Evolutionary conservation across 192 early-diverging fungal species (phyloP).

Genomic region (Coemansia asiatica): DNA sequence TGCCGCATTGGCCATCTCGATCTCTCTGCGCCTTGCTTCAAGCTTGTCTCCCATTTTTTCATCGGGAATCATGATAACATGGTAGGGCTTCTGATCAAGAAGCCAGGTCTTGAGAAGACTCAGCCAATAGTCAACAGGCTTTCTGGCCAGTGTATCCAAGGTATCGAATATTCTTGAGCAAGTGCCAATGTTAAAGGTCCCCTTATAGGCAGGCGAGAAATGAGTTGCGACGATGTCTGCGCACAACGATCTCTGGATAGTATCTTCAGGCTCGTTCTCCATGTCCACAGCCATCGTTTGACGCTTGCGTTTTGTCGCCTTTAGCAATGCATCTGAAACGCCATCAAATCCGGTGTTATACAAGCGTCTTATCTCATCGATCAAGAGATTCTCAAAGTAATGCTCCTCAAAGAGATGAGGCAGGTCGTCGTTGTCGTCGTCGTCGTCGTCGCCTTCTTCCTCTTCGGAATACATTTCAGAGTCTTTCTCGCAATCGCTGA

Average conservation of each 20-base stretch:
- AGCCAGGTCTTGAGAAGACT: conserved; percentile 41
- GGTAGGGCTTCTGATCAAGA: conserved; percentile 21
- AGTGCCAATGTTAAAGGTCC: conserved; percentile 20
- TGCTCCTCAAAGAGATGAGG: conserved; percentile 63
- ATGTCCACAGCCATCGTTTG: conserved; percentile 28
- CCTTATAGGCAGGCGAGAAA: conserved; percentile 20
- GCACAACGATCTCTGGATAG: conserved; percentile 22
- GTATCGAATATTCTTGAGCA: conserved; percentile 32
- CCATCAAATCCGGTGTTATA: conserved; percentile 39
- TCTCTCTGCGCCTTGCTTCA: conserved; percentile 25
- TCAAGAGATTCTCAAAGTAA: conserved; percentile 59
- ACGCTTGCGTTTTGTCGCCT: conserved; percentile 22
- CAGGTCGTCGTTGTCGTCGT: conserved; percentile 32
- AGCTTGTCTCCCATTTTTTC: conserved; percentile 17
- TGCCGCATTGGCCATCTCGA: conserved; percentile 25
- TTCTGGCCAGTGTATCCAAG: conserved; percentile 21
- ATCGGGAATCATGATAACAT: conserved; percentile 40
- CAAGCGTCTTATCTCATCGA: conserved; percentile 60
- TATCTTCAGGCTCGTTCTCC: conserved; percentile 32
- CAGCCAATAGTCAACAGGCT: conserved; percentile 42
- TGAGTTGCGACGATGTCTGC: conserved; percentile 43
- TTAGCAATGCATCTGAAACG: conserved; percentile 24
- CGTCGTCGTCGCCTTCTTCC: neutral
- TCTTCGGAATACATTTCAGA: no score
- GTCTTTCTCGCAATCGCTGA: conserved; percentile 1